Evolutionary conservation across 352 stramenopile genomes (phyloP).

Genomic region (Phytophthora tubulina): DNA sequence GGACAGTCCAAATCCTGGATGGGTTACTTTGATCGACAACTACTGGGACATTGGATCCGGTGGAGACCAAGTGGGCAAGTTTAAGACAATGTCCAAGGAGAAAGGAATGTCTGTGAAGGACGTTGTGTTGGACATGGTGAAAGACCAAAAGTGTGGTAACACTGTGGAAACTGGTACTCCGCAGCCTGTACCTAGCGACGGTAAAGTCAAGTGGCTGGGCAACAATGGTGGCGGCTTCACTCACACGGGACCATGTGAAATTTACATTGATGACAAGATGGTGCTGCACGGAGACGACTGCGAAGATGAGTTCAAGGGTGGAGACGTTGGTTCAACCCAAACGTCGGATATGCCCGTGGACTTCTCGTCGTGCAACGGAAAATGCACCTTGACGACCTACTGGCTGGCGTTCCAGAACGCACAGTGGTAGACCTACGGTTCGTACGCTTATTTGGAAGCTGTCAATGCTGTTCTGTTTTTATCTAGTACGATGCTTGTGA

Average conservation of each 20-base stretch:
- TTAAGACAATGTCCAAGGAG: constrained; percentile 31
- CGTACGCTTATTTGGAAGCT: neutral
- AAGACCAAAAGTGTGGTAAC: constrained; percentile 38
- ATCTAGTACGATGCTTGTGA: too few relatives aligned
- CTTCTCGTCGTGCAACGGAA: constrained; percentile 49
- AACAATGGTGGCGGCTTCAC: constrained; percentile 41
- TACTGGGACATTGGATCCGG: constrained; percentile 39
- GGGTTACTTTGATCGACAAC: constrained; percentile 29
- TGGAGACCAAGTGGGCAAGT: constrained; percentile 30
- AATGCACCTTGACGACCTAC: constrained; percentile 58
- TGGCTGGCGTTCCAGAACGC: constrained; percentile 55
- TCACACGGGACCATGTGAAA: constrained; percentile 48
- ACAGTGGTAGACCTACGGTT: constrained; percentile 56
- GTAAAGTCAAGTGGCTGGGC: constrained; percentile 37
- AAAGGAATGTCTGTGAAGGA: constrained; percentile 37
- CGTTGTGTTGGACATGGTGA: constrained; percentile 39
- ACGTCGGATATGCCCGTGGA: constrained; percentile 46
- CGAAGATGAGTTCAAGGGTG: constrained; percentile 42
- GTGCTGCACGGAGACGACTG: constrained; percentile 50
- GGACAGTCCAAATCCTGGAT: constrained; percentile 6
- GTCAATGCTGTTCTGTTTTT: too few relatives aligned
- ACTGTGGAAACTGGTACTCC: constrained; percentile 24
- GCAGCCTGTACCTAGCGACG: constrained; percentile 41
- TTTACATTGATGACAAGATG: constrained; percentile 54
- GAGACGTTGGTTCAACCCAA: constrained; percentile 19